A percentile compares a stretch with the other conserved stretches of the same genome.
Evolutionary conservation across 805 yeast genomes (phyloP).

Genomic region (Komagataella kurtzmanii): DNA sequence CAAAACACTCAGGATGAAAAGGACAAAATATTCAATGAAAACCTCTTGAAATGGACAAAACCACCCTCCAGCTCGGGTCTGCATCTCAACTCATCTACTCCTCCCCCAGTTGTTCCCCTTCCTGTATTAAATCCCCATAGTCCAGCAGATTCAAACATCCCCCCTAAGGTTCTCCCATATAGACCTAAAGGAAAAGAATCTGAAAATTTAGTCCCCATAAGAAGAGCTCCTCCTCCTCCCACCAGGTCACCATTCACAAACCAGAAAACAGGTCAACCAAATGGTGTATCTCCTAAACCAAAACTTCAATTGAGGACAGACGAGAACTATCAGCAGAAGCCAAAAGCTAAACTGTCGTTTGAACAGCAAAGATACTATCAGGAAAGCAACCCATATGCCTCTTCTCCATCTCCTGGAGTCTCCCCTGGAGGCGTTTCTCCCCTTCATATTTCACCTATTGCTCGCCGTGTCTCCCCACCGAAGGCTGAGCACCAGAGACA

Average conservation of each 20-base stretch:
- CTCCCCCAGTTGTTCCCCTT: constrained; percentile 1
- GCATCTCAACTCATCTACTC: constrained; percentile 2
- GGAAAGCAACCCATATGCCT: not conserved
- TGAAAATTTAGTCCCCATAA: constrained; percentile 4
- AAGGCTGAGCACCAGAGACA: not conserved
- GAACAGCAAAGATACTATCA: not conserved
- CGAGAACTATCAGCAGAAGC: not conserved
- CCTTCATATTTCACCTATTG: not conserved
- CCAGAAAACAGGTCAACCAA: constrained; percentile 6
- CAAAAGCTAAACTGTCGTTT: not conserved
- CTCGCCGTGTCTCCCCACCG: not conserved
- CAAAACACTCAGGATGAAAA: not conserved
- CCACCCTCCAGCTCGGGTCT: constrained; percentile 10
- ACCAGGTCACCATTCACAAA: constrained; percentile 10
- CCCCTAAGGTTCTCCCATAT: constrained; percentile 23
- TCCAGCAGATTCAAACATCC: constrained; percentile 17
- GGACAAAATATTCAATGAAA: constrained; percentile 8
- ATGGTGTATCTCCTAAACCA: not conserved
- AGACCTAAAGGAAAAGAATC: constrained; percentile 6
- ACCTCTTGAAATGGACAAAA: constrained; percentile 30
- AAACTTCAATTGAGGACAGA: not conserved
- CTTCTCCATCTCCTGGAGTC: not conserved
- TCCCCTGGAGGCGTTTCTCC: not conserved
- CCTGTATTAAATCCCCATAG: constrained; percentile 6
- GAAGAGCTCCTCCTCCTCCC: constrained; percentile 22